Conservation (phyloP, 1,284 basidiomycete genomes). For the Cryptococcus jaspeensis region DNA sequence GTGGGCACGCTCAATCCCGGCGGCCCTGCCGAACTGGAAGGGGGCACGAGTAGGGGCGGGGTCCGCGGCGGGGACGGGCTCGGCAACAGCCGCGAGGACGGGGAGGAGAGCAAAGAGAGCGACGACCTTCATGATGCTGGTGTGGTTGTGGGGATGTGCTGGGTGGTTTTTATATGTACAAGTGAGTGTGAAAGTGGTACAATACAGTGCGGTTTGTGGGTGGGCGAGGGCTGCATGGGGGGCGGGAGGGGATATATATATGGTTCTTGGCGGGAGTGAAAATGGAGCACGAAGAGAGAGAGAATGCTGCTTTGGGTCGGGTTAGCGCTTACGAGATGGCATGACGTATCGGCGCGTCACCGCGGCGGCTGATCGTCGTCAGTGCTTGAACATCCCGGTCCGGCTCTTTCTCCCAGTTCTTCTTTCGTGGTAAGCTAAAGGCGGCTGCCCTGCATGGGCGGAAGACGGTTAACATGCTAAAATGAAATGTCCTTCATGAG, state of each 20-base stretch:
- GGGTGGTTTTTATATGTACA: background rate
- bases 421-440: no score
- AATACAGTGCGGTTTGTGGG: background rate
- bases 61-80: slow-evolving; percentile 10
- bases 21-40: slow-evolving; percentile 13
- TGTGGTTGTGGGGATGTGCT: background rate
- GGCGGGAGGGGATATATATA: background rate
- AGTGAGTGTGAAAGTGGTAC: slow-evolving; percentile 1
- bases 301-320: no score
- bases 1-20: slow-evolving; percentile 10
- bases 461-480: no score
- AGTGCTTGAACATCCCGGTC: no score
- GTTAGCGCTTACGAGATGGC: no score
- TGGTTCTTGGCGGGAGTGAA: background rate
- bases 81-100: slow-evolving; percentile 11
- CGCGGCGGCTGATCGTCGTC: no score
- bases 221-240: background rate
- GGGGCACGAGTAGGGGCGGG: slow-evolving; percentile 7
- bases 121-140: slow-evolving; percentile 23
- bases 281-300: background rate
- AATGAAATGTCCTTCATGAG: no score
- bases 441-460: no score
- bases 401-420: no score
- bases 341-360: no score
- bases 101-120: slow-evolving; percentile 17